Percentiles rank a stretch among this genome's conserved stretches.
Conservation (phyloP, 2,329 filamentous ascomycete genomes). For the Aspergillus quadrilineatus region DNA sequence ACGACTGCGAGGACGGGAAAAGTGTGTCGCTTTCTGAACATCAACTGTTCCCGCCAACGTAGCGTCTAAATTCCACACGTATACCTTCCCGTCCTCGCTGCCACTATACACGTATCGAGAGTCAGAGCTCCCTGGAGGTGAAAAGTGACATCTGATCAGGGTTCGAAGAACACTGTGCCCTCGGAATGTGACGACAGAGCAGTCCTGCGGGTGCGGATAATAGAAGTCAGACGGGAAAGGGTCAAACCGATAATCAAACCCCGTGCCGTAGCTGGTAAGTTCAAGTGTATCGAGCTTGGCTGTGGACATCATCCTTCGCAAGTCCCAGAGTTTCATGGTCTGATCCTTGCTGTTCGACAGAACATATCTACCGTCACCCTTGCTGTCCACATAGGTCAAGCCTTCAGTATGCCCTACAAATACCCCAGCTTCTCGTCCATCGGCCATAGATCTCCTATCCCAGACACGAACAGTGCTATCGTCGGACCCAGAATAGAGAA, state of each 20-base stretch:
- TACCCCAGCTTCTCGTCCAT: slow-evolving; percentile 62
- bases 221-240: slow-evolving; percentile 56
- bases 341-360: slow-evolving; percentile 95
- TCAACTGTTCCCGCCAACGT: slow-evolving; percentile 77
- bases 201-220: slow-evolving; percentile 74
- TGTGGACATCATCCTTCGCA: slow-evolving; percentile 82
- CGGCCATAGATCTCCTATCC: slow-evolving; percentile 73
- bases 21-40: slow-evolving; percentile 68
- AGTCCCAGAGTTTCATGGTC: slow-evolving; percentile 95
- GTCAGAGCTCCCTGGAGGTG: slow-evolving; percentile 79
- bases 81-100: slow-evolving; percentile 83
- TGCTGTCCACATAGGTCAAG: slow-evolving; percentile 69
- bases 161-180: slow-evolving; percentile 88
- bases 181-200: slow-evolving; percentile 88
- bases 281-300: slow-evolving; percentile 57
- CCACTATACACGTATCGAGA: slow-evolving; percentile 92
- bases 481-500: slow-evolving; percentile 93
- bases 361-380: slow-evolving; percentile 86
- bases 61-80: slow-evolving; percentile 90
- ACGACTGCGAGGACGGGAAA: slow-evolving; percentile 57
- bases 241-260: slow-evolving; percentile 63
- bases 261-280: slow-evolving; percentile 53
- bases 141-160: slow-evolving; percentile 93
- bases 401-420: slow-evolving; percentile 67
- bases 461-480: slow-evolving; percentile 93